Conservation (phyloP, 2,329 filamentous ascomycete species). For the Coniochaeta ligniaria region DNA sequence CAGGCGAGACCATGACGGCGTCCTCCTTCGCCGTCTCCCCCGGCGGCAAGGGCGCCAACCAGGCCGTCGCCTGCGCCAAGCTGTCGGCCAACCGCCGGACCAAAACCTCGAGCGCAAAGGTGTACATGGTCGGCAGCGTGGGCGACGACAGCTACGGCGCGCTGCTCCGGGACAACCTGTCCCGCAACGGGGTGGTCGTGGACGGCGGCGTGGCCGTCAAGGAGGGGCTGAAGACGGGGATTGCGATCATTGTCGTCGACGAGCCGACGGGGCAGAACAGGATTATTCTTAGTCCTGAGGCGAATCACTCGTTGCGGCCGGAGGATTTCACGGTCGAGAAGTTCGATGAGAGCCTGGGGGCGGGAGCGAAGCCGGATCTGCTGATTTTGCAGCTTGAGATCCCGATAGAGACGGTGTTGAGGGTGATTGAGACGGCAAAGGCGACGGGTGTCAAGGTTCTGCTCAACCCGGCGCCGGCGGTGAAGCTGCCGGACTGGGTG, state of each 20-base stretch:
- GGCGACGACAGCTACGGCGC: conserved; percentile 61
- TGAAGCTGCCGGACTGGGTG: conserved; percentile 56
- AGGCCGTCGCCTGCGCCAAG: conserved; percentile 82
- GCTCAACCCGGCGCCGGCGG: conserved; percentile 79
- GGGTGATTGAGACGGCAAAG: conserved; percentile 47
- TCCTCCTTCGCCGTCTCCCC: conserved; percentile 71
- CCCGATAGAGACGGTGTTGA: conserved; percentile 57
- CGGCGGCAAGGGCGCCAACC: conserved; percentile 93
- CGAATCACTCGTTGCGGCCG: conserved; percentile 49
- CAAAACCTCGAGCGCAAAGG: conserved; percentile 26
- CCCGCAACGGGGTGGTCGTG: conserved; percentile 55
- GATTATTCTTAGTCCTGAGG: conserved; percentile 66
- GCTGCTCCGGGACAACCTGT: conserved; percentile 50
- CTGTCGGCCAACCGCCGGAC: conserved; percentile 53
- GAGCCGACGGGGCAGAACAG: conserved; percentile 66
- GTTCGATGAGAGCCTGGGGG: conserved; percentile 2
- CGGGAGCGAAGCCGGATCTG: conserved; percentile 41
- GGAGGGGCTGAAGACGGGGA: conserved; percentile 50
- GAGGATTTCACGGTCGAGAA: conserved; percentile 23
- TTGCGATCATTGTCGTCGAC: conserved; percentile 72
- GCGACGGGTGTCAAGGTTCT: conserved; percentile 53
- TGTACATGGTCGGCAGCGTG: conserved; percentile 70
- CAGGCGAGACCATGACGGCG: conserved; percentile 82
- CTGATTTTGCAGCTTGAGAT: conserved; percentile 77
- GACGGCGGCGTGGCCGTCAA: conserved; percentile 36